phyloP scores from a whole-genome alignment of 2,329 filamentous ascomycete genomes.

The Cercospora janseana region DNA sequence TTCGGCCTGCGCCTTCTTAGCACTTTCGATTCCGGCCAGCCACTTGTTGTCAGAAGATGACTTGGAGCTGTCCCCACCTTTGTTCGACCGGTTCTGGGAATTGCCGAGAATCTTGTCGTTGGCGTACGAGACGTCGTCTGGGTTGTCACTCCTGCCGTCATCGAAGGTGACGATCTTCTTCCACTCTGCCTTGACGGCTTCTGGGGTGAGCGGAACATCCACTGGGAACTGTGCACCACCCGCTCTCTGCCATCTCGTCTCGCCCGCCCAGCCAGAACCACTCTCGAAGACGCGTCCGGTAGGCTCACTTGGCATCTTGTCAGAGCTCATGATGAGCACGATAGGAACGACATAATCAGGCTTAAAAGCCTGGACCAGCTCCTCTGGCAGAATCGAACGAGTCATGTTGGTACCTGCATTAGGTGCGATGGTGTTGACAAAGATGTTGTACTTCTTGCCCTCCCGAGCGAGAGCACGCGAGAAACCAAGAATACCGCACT shows the following conservation, averaged over 20 bases:
- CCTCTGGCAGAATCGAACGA: constrained; percentile 87
- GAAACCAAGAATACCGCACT: constrained; percentile 82
- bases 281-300: constrained; percentile 92
- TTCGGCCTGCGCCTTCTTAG: constrained; percentile 67
- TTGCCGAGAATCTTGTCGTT: constrained; percentile 80
- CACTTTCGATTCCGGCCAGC: constrained; percentile 71
- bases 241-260: constrained; percentile 91
- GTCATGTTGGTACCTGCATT: constrained; percentile 98
- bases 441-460: constrained; percentile 96
- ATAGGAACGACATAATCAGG: constrained; percentile 96
- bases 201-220: constrained; percentile 77
- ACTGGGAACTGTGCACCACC: constrained; percentile 89
- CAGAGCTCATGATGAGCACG: constrained; percentile 80
- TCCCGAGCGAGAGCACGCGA: constrained; percentile 89
- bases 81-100: constrained; percentile 78
- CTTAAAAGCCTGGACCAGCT: constrained; percentile 98
- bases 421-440: constrained; percentile 94
- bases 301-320: constrained; percentile 74
- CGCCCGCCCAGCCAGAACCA: constrained; percentile 87
- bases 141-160: constrained; percentile 81
- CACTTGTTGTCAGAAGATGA: constrained; percentile 46
- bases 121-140: constrained; percentile 72
- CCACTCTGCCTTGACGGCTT: constrained; percentile 76
- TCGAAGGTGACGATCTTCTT: constrained; percentile 81
- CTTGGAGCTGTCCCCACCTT: constrained; percentile 36